phyloP scores from a whole-genome alignment of 495 filamentous ascomycete genomes.

The Trichoderma parareesei region DNA sequence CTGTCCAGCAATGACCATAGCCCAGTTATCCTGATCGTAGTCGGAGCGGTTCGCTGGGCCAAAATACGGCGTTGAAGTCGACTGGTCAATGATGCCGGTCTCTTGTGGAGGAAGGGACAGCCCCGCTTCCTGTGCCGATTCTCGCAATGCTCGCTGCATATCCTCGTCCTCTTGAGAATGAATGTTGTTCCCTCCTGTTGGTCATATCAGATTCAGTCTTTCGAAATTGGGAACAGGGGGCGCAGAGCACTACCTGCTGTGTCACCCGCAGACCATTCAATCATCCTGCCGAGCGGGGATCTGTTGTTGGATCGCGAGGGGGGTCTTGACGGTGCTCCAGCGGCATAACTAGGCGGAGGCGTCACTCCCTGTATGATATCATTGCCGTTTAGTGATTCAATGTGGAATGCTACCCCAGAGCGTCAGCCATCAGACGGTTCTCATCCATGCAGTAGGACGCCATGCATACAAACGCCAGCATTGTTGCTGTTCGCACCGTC shows the following conservation, averaged over 20 bases:
- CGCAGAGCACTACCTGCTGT: conserved; percentile 21
- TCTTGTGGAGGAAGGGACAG: conserved; percentile 33
- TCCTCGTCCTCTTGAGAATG: conserved; percentile 47
- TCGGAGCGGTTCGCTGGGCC: conserved; percentile 62
- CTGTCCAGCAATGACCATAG: conserved; percentile 47
- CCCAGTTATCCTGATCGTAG: conserved; percentile 70
- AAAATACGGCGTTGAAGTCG: conserved; percentile 41
- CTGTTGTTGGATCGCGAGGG: conserved; percentile 55
- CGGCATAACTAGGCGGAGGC: conserved; percentile 24
- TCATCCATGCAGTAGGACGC: neutral
- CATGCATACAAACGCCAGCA: conserved; percentile 23
- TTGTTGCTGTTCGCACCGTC: conserved; percentile 29
- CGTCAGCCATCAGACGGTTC: conserved; percentile 15
- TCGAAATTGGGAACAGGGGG: conserved; percentile 11
- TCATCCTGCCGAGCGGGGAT: conserved; percentile 34
- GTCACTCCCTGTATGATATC: conserved; percentile 32
- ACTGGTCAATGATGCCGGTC: conserved; percentile 30
- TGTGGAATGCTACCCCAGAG: conserved; percentile 43
- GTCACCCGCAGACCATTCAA: conserved; percentile 27
- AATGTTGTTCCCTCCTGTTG: conserved; percentile 19
- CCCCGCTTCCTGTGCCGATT: conserved; percentile 26
- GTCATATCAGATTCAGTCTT: conserved; percentile 14
- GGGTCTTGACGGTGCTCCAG: conserved; percentile 56
- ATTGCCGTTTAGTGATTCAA: conserved; percentile 44
- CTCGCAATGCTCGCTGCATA: conserved; percentile 38